Conservation (phyloP, 495 filamentous ascomycete genomes). For the Collariella sp. region DNA sequence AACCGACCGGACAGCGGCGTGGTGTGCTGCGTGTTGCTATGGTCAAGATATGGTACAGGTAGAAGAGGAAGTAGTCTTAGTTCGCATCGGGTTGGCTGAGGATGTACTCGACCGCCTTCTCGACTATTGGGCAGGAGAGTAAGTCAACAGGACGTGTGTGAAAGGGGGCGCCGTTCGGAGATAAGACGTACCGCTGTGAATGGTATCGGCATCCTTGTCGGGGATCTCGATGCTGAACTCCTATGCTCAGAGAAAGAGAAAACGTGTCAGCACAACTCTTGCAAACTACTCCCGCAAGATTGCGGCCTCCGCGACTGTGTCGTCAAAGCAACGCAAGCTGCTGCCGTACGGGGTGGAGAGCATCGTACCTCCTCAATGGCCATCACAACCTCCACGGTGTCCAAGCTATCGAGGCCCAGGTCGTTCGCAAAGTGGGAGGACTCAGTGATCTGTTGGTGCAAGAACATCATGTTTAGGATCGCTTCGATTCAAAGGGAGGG, state of each 20-base stretch:
- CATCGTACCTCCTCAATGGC: conserved; percentile 91
- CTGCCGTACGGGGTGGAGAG: not conserved
- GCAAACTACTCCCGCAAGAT: too few species aligned
- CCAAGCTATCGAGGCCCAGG: conserved; percentile 89
- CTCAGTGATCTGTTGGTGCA: conserved; percentile 59
- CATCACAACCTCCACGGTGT: conserved; percentile 99
- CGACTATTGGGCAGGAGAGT: conserved; percentile 50
- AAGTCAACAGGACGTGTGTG: not conserved
- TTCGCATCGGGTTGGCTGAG: conserved; percentile 79
- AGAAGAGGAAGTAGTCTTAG: conserved; percentile 22
- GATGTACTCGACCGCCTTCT: conserved; percentile 95
- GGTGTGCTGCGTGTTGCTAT: conserved; percentile 21
- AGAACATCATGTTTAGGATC: conserved; percentile 5
- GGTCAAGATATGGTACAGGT: conserved; percentile 21
- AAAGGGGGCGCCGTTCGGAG: too few species aligned
- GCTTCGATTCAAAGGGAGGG: not conserved
- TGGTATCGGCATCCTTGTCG: conserved; percentile 95
- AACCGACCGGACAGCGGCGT: conserved; percentile 24
- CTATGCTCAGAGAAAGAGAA: conserved; percentile 51
- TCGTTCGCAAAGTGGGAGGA: conserved; percentile 90
- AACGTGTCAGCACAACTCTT: not conserved
- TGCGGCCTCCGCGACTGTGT: not conserved
- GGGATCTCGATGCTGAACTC: conserved; percentile 99
- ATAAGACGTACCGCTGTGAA: conserved; percentile 70
- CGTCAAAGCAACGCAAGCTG: not conserved